phyloP scores from a whole-genome alignment of 2,329 filamentous ascomycete genomes.

The Emergomyces orientalis region DNA sequence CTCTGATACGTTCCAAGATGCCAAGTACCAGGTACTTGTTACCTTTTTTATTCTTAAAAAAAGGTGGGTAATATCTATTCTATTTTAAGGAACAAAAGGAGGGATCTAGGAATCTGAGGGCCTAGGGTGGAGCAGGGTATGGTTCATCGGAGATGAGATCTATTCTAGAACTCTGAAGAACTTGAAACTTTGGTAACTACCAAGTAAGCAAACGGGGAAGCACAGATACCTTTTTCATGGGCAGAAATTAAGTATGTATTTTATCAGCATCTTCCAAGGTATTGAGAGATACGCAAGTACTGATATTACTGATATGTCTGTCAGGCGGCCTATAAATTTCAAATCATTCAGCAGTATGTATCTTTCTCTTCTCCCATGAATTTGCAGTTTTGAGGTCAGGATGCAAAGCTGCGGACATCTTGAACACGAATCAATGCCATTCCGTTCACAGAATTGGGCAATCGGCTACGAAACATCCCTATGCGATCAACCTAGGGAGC shows the following conservation, averaged over 20 bases:
- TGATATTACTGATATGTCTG: too few species aligned
- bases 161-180: not conserved
- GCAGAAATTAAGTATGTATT: not conserved
- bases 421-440: not conserved
- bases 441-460: not conserved
- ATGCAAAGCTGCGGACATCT: not conserved
- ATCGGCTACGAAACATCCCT: too few species aligned
- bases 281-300: not conserved
- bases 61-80: not conserved
- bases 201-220: not conserved
- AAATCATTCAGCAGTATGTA: not conserved
- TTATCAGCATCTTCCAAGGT: not conserved
- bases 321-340: not conserved
- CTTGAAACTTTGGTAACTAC: not conserved
- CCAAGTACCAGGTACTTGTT: not conserved
- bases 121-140: not conserved
- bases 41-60: not conserved
- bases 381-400: not conserved
- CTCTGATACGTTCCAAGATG: not conserved
- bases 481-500: too few species aligned
- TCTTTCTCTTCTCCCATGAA: not conserved
- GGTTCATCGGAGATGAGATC: conserved; percentile 2
- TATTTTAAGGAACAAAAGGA: not conserved
- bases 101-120: not conserved
- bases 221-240: not conserved